A percentile compares a stretch with the other conserved stretches of the same genome.
Evolutionary conservation across 2,329 filamentous ascomycete genomes (phyloP).

Genomic region (Pleoardoris graminearum): DNA sequence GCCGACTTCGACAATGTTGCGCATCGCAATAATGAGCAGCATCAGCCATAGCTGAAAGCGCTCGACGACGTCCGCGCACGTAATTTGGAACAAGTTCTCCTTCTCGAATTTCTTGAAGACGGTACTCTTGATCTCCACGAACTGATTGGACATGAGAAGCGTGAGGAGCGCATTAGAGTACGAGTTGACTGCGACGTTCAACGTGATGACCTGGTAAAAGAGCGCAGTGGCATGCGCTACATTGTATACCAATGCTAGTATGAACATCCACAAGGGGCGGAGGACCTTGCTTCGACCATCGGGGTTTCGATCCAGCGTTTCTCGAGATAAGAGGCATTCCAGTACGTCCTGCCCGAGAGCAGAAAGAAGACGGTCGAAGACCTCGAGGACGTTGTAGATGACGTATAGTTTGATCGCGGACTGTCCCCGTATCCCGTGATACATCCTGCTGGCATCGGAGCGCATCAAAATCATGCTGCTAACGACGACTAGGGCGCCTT

Average conservation of each 20-base stretch:
- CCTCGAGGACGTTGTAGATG: slow-evolving; percentile 96
- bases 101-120: slow-evolving; percentile 99
- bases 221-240: slow-evolving; percentile 83
- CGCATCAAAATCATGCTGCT: slow-evolving; percentile 85
- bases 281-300: slow-evolving; percentile 90
- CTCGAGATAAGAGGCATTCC: slow-evolving; percentile 90
- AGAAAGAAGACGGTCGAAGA: slow-evolving; percentile 84
- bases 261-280: slow-evolving; percentile 86
- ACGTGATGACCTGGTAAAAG: slow-evolving; percentile 96
- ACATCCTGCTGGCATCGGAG: slow-evolving; percentile 95
- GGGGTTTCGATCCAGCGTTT: slow-evolving; percentile 84
- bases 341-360: slow-evolving; percentile 94
- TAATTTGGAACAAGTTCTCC: slow-evolving; percentile 94
- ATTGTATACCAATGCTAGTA: slow-evolving; percentile 84
- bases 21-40: slow-evolving; percentile 91
- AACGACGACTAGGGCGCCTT: slow-evolving; percentile 82
- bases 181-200: slow-evolving; percentile 97
- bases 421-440: slow-evolving; percentile 94
- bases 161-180: slow-evolving; percentile 96
- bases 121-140: slow-evolving; percentile 97
- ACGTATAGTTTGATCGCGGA: slow-evolving; percentile 98
- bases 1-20: slow-evolving; percentile 94
- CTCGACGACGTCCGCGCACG: slow-evolving; percentile 95
- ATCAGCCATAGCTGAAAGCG: slow-evolving; percentile 98
- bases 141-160: slow-evolving; percentile 92